phyloP scores from a whole-genome alignment of 2,329 filamentous ascomycete species.

The Diplodia sapinea region DNA sequence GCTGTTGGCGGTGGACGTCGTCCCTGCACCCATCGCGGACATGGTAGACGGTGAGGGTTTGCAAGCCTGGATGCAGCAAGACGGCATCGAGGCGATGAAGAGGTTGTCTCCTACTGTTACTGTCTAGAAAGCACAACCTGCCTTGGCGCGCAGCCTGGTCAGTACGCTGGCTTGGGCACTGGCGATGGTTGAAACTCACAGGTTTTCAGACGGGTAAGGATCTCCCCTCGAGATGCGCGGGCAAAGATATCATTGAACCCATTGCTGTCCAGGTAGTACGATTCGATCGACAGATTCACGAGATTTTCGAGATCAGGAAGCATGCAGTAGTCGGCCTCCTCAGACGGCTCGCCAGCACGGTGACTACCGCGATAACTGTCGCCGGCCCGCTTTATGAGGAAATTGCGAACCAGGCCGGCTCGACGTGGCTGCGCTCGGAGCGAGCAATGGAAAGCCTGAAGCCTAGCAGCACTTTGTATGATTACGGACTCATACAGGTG shows the following conservation, averaged over 20 bases:
- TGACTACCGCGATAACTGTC: neutral
- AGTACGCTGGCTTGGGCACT: neutral
- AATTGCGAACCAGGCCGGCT: neutral
- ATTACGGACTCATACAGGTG: neutral
- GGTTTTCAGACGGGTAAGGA: neutral
- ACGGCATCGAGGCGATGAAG: neutral
- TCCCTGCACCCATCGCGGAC: neutral
- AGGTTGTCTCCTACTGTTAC: neutral
- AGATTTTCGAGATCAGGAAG: neutral
- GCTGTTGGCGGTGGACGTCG: neutral
- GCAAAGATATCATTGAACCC: neutral
- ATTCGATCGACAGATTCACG: conserved; percentile 1
- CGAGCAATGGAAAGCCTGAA: neutral
- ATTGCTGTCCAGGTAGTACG: neutral
- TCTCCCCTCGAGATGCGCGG: conserved; percentile 3
- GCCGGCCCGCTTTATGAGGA: neutral
- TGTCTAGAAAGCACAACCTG: neutral
- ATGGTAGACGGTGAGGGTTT: conserved; percentile 3
- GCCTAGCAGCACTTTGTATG: neutral
- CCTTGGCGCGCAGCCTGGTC: neutral
- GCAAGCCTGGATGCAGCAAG: neutral
- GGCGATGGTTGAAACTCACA: neutral
- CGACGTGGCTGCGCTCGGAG: neutral
- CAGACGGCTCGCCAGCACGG: neutral
- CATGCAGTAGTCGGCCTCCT: neutral